phyloP scores from a whole-genome alignment of 768 basidiomycete genomes.

The Tubosaeta sp. region DNA sequence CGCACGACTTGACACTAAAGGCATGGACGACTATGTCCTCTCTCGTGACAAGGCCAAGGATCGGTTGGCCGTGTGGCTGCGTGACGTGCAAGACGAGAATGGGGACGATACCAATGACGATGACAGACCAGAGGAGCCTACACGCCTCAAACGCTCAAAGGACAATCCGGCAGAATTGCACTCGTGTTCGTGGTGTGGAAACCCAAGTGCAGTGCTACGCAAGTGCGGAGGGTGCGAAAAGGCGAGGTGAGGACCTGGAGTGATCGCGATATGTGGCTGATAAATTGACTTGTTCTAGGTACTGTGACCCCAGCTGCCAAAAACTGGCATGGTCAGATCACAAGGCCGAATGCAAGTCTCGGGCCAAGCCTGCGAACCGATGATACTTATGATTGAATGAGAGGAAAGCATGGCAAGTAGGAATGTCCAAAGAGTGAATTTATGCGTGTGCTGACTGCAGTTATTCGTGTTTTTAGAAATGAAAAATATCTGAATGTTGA shows the following conservation, averaged over 20 bases:
- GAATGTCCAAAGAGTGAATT: not conserved
- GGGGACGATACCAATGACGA: constrained; percentile 8
- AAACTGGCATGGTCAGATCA: constrained; percentile 39
- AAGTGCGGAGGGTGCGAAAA: constrained; percentile 44
- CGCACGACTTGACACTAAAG: constrained; percentile 29
- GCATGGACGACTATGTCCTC: constrained; percentile 21
- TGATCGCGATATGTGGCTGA: constrained; percentile 11
- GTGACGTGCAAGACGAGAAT: constrained; percentile 39
- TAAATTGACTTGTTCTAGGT: constrained; percentile 26
- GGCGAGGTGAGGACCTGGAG: constrained; percentile 29
- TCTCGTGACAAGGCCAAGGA: constrained; percentile 44
- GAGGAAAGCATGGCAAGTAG: not conserved
- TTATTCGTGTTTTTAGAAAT: not conserved
- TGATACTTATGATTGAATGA: no score
- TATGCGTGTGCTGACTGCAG: not conserved
- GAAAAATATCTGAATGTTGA: not conserved
- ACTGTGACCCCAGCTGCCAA: constrained; percentile 41
- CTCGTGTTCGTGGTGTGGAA: constrained; percentile 60
- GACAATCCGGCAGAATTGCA: constrained; percentile 44
- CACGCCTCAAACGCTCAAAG: constrained; percentile 33
- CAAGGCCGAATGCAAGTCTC: constrained; percentile 24
- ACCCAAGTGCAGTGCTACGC: constrained; percentile 50
- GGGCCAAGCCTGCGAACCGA: no score
- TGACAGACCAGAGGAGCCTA: constrained; percentile 14
- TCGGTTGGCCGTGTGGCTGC: constrained; percentile 53